Conservation (phyloP, 371 early-diverging fungal genomes). For the Mortierella sp. region DNA sequence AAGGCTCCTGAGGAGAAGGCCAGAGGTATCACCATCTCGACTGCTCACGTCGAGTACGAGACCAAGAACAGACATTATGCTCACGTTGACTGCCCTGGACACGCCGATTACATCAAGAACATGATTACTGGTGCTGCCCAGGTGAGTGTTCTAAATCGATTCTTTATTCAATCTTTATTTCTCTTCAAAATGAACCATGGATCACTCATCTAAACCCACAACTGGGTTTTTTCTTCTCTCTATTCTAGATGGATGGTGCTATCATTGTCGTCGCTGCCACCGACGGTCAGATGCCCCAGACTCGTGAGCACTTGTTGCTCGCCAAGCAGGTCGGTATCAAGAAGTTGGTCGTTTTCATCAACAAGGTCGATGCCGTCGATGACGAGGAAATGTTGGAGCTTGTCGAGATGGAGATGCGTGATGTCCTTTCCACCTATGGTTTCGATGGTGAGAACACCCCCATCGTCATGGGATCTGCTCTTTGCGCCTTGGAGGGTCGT, state of each 20-base stretch:
- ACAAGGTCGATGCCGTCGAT: slow-evolving; percentile 99
- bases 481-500: slow-evolving; percentile 94
- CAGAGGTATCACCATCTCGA: slow-evolving; percentile 97
- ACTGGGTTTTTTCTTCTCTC: background rate
- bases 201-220: too few species aligned
- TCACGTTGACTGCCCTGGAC: slow-evolving; percentile 99
- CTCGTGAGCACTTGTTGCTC: slow-evolving; percentile 96
- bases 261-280: slow-evolving; percentile 99
- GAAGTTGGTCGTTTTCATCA: slow-evolving; percentile 97
- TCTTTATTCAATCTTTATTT: background rate
- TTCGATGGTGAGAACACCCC: slow-evolving; percentile 95
- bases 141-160: slow-evolving; percentile 35
- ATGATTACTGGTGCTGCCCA: slow-evolving; percentile 99
- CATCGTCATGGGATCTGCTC: slow-evolving; percentile 95
- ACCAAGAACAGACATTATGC: slow-evolving; percentile 93
- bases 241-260: slow-evolving; percentile 92
- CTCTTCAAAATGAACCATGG: too few species aligned
- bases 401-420: slow-evolving; percentile 99
- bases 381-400: slow-evolving; percentile 98
- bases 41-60: slow-evolving; percentile 97
- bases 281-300: slow-evolving; percentile 96
- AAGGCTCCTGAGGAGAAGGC: slow-evolving; percentile 98
- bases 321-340: slow-evolving; percentile 97
- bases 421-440: slow-evolving; percentile 91
- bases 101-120: slow-evolving; percentile 99